These are phyloP conservation scores for Cordyceps sp. DNA, from an alignment of 2,329 filamentous ascomycete species.

Conservation along the genomic window DNA sequence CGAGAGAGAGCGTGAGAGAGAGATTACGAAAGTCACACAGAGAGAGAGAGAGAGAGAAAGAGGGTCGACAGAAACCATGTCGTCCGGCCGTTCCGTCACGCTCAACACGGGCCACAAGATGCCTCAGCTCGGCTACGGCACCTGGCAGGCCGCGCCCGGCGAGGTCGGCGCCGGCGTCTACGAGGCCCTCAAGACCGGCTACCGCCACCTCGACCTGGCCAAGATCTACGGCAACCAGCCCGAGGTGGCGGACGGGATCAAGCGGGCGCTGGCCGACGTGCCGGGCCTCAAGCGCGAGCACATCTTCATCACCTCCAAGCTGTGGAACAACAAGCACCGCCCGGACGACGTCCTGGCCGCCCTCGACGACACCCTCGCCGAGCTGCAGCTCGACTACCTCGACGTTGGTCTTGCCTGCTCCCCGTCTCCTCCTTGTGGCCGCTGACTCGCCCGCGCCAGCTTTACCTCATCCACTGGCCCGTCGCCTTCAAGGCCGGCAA, in stretches of 20 bases:
- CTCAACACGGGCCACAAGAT: slow-evolving; percentile 51
- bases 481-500: slow-evolving; percentile 23
- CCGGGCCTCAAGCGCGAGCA: slow-evolving; percentile 35
- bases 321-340: slow-evolving; percentile 43
- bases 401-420: slow-evolving; percentile 22
- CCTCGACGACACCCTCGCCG: slow-evolving; percentile 36
- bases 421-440: neutral
- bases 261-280: slow-evolving; percentile 25
- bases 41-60: too few species aligned
- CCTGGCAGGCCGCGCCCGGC: slow-evolving; percentile 50
- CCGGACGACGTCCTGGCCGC: slow-evolving; percentile 41
- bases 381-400: slow-evolving; percentile 39
- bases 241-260: slow-evolving; percentile 39
- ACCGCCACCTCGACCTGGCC: slow-evolving; percentile 41
- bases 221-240: slow-evolving; percentile 47
- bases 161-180: slow-evolving; percentile 49
- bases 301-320: slow-evolving; percentile 51
- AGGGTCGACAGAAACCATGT: too few species aligned
- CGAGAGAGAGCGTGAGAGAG: too few species aligned
- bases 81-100: too few species aligned
- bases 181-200: slow-evolving; percentile 44
- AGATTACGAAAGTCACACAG: too few species aligned
- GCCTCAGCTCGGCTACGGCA: slow-evolving; percentile 41
- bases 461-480: slow-evolving; percentile 51
- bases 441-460: slow-evolving; percentile 9